Conservation (phyloP, 2,329 filamentous ascomycete species). For the Trichophaea hybrida region DNA sequence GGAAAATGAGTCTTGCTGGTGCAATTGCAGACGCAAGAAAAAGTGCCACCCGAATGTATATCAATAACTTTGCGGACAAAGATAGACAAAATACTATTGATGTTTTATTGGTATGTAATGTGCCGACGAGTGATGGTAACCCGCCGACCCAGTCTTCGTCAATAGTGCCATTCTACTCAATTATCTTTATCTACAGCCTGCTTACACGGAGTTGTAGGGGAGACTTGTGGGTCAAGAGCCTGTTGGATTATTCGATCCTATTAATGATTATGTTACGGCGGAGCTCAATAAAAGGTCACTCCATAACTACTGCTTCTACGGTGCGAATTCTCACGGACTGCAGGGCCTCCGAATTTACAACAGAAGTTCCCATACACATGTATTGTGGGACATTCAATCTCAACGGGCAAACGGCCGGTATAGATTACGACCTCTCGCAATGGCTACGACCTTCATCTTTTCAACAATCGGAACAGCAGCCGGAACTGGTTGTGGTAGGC, state of each 20-base stretch:
- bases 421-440: conserved; percentile 62
- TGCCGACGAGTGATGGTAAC: background rate
- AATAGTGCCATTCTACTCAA: background rate
- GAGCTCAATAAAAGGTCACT: conserved; percentile 50
- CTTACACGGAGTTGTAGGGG: conserved; percentile 34
- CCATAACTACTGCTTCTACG: background rate
- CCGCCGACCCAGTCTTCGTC: conserved; percentile 1
- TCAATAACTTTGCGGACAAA: conserved; percentile 96
- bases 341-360: conserved; percentile 57
- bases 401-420: conserved; percentile 69
- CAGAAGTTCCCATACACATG: conserved; percentile 58
- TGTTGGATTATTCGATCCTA: conserved; percentile 80
- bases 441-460: conserved; percentile 66
- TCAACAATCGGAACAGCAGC: conserved; percentile 44
- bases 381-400: conserved; percentile 88
- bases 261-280: conserved; percentile 73
- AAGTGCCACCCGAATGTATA: conserved; percentile 82
- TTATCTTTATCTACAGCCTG: conserved; percentile 2
- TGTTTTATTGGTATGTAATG: conserved; percentile 47
- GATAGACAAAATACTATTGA: conserved; percentile 89
- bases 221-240: conserved; percentile 67
- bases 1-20: conserved; percentile 90
- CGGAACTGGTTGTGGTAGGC: conserved; percentile 76
- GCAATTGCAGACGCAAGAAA: conserved; percentile 92
- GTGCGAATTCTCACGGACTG: background rate